Evolutionary conservation across 2,329 filamentous ascomycete genomes (phyloP).

Genomic region (Aspergillus pseudoviridinutans): DNA sequence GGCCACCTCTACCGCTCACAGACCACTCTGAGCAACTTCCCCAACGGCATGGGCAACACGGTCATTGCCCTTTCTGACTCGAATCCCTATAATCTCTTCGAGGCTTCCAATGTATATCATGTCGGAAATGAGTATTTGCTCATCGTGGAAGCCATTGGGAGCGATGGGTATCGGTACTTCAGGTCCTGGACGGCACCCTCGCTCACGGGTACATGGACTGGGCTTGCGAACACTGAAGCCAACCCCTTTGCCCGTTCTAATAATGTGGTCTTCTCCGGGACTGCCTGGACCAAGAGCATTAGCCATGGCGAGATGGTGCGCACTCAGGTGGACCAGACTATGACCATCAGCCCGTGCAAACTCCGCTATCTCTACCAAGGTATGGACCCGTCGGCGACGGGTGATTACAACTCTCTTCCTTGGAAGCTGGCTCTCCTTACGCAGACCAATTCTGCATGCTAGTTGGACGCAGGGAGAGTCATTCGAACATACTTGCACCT

Average conservation of each 20-base stretch:
- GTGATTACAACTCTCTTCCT: neutral
- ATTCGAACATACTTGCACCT: no score
- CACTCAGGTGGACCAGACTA: constrained; percentile 1
- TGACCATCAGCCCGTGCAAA: constrained; percentile 3
- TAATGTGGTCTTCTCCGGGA: neutral
- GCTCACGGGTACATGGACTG: constrained; percentile 1
- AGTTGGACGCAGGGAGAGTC: neutral
- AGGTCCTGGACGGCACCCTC: neutral
- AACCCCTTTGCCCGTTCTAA: neutral
- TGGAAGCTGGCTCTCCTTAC: constrained; percentile 3
- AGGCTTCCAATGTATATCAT: constrained; percentile 1
- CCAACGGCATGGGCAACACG: constrained; percentile 3
- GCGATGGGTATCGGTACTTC: constrained; percentile 1
- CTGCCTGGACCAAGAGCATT: constrained; percentile 1
- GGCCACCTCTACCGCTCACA: constrained; percentile 4
- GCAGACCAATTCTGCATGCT: neutral
- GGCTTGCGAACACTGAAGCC: neutral
- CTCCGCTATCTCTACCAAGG: constrained; percentile 5
- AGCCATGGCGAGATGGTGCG: constrained; percentile 6
- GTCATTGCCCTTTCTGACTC: constrained; percentile 2
- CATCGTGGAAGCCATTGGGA: constrained; percentile 1
- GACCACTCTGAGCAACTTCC: neutral
- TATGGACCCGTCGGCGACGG: neutral
- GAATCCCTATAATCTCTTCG: neutral
- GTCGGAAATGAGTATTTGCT: constrained; percentile 1